A percentile compares a stretch with the other conserved stretches of the same genome.
phyloP scores from a whole-genome alignment of 139 green algal genomes.

The Tetraselmis striata region DNA sequence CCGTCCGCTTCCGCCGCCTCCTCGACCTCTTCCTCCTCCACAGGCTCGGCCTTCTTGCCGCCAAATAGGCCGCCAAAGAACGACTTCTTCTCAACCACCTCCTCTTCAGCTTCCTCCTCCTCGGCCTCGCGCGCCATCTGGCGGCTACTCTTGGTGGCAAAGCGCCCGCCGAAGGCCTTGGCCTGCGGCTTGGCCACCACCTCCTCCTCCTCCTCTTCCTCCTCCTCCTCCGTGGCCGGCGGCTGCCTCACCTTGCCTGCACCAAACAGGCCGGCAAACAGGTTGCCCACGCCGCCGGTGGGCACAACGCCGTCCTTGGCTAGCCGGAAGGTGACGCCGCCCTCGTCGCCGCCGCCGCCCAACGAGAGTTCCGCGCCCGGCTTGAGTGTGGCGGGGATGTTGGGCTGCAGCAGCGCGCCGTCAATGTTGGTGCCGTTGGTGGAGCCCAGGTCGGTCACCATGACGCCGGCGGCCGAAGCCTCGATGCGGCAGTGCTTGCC shows the following conservation, averaged over 20 bases:
- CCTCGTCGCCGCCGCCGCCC: neutral
- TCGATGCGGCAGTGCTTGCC: slow-evolving; percentile 4
- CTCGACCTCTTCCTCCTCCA: neutral
- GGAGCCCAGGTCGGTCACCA: slow-evolving; percentile 3
- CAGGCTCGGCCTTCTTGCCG: neutral
- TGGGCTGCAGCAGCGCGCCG: neutral
- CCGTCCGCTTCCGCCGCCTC: neutral
- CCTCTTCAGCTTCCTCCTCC: neutral
- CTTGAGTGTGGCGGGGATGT: neutral
- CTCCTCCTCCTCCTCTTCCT: neutral
- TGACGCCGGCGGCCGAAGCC: neutral
- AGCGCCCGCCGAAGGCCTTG: neutral
- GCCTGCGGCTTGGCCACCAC: neutral
- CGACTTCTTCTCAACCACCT: neutral
- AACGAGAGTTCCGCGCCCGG: neutral
- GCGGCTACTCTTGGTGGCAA: neutral
- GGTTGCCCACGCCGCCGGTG: neutral
- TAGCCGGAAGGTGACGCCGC: neutral
- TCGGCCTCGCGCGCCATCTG: neutral
- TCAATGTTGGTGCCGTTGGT: slow-evolving; percentile 2
- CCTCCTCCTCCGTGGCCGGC: neutral
- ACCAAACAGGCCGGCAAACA: neutral
- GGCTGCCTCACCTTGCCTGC: neutral
- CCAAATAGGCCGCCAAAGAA: neutral
- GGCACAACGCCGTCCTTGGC: neutral